phyloP scores from a whole-genome alignment of 2,329 filamentous ascomycete species.

The Arthrobotrys megalospora region DNA sequence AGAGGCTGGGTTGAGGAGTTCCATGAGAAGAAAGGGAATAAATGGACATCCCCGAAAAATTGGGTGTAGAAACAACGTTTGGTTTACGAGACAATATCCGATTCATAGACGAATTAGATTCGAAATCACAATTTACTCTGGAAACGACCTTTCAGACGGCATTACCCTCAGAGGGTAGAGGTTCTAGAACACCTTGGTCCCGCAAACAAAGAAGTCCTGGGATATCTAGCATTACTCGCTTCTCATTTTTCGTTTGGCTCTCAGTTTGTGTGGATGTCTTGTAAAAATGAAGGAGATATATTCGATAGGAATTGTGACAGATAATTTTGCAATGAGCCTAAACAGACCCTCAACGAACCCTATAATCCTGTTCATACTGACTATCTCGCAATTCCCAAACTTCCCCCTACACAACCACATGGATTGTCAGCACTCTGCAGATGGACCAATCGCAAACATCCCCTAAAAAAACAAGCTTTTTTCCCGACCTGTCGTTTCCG shows the following conservation, averaged over 20 bases:
- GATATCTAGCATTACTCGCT: no score
- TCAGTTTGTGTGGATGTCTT: no score
- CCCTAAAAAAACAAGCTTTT: slow-evolving; percentile 20
- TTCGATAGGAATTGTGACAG: no score
- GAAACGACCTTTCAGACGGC: no score
- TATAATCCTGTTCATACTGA: no score
- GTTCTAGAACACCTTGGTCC: no score
- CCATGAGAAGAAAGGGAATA: slow-evolving; percentile 28
- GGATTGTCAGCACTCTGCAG: slow-evolving; percentile 2
- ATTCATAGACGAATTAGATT: background rate
- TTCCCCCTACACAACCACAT: background rate
- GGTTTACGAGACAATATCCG: slow-evolving; percentile 5
- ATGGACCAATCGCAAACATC: background rate
- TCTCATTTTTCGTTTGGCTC: no score
- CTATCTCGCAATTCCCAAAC: background rate
- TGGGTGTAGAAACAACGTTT: background rate
- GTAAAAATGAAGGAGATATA: no score
- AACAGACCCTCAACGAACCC: no score
- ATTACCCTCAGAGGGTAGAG: no score
- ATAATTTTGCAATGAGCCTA: no score
- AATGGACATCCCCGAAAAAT: slow-evolving; percentile 16
- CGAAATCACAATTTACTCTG: background rate
- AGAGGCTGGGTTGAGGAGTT: slow-evolving; percentile 45
- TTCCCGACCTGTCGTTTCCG: background rate
- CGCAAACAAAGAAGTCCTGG: no score